These are phyloP conservation scores for Saksenaea oblongispora DNA, from an alignment of 371 early-diverging fungal species.

Conservation along the genomic window DNA sequence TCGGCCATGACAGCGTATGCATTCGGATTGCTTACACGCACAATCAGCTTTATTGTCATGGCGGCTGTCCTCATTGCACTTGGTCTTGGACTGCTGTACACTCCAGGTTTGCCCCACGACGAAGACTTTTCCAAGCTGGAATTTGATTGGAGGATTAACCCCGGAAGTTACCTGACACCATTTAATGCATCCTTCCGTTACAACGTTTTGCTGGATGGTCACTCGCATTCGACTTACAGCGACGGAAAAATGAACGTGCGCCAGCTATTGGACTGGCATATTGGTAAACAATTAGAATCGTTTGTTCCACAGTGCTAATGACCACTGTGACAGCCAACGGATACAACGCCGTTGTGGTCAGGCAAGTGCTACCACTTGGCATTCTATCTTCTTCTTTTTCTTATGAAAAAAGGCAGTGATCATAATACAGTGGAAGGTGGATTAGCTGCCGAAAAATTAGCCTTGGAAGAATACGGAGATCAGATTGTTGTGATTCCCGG, in stretches of 20 bases:
- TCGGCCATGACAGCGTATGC: conserved; percentile 16
- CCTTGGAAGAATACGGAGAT: conserved; percentile 52
- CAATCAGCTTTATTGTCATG: conserved; percentile 24
- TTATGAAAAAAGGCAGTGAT: conserved; percentile 46
- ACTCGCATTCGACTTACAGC: conserved; percentile 68
- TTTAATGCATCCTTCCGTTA: conserved; percentile 58
- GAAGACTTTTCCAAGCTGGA: conserved; percentile 35
- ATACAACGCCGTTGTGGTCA: conserved; percentile 74
- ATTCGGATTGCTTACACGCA: conserved; percentile 24
- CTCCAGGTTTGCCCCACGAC: conserved; percentile 31
- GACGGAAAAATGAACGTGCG: conserved; percentile 69
- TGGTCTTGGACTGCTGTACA: conserved; percentile 43
- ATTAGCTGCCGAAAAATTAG: conserved; percentile 62
- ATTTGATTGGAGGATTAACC: conserved; percentile 65
- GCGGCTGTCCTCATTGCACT: conserved; percentile 38
- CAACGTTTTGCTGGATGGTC: conserved; percentile 72
- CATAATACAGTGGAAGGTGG: conserved; percentile 76
- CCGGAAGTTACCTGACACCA: conserved; percentile 57
- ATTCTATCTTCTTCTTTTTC: not conserved
- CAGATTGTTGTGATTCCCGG: conserved; percentile 70
- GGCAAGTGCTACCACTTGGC: conserved; percentile 20
- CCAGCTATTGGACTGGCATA: conserved; percentile 66
- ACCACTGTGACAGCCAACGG: conserved; percentile 57
- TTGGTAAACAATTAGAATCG: conserved; percentile 37
- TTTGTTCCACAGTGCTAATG: not conserved